phyloP scores from a whole-genome alignment of 2,329 filamentous ascomycete species.

The Diaporthe vexans region DNA sequence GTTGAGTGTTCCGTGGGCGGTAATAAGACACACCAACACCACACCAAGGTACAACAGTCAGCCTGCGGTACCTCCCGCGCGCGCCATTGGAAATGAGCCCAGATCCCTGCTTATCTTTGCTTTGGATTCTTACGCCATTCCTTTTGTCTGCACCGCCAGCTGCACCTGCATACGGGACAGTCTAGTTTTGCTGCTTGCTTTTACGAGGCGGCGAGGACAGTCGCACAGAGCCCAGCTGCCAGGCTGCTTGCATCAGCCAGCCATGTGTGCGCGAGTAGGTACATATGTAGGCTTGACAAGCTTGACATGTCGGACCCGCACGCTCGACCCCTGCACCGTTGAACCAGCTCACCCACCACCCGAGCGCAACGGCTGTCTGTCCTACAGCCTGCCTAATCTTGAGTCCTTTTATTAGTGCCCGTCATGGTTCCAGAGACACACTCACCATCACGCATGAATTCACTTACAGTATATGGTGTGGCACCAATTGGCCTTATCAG shows the following conservation, averaged over 20 bases:
- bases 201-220: background rate
- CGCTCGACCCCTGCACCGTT: slow-evolving; percentile 17
- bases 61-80: slow-evolving; percentile 25
- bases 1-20: too few species aligned
- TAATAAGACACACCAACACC: too few species aligned
- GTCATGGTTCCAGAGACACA: background rate
- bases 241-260: background rate
- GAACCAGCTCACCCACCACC: background rate
- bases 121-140: slow-evolving; percentile 30
- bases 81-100: slow-evolving; percentile 6
- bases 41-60: background rate
- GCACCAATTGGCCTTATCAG: slow-evolving; percentile 21
- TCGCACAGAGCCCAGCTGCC: background rate
- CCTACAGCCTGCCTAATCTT: background rate
- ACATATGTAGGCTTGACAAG: slow-evolving; percentile 17
- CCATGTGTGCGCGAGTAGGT: slow-evolving; percentile 21
- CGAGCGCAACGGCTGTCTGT: background rate
- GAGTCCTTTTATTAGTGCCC: background rate
- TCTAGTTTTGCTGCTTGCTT: background rate
- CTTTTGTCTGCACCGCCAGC: slow-evolving; percentile 32
- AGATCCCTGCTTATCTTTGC: slow-evolving; percentile 30
- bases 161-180: slow-evolving; percentile 7
- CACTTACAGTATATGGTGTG: too few species aligned
- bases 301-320: slow-evolving; percentile 3
- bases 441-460: background rate